phyloP scores from a whole-genome alignment of 2,329 filamentous ascomycete genomes.

The Chalara sp. region DNA sequence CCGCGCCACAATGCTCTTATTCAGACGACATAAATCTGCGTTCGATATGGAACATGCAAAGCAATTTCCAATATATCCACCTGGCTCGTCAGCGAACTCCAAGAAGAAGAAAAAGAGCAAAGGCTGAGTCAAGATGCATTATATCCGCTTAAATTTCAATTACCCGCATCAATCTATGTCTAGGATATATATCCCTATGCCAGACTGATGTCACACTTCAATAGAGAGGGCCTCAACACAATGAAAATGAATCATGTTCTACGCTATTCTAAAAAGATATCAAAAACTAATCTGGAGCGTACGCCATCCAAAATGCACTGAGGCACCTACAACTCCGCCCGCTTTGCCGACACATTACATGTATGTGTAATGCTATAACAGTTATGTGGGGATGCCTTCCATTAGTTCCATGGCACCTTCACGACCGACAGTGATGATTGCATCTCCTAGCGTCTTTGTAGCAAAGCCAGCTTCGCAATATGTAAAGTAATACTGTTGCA shows the following conservation, averaged over 20 bases:
- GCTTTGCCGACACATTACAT: no score
- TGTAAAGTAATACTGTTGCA: conserved; percentile 60
- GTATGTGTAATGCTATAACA: no score
- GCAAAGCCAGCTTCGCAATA: conserved; percentile 70
- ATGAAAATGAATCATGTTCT: no score
- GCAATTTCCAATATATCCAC: conserved; percentile 44
- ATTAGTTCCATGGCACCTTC: conserved; percentile 53
- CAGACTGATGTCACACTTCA: no score
- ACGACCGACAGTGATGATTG: conserved; percentile 60
- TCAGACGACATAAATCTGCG: conserved; percentile 71
- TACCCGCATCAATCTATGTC: no score
- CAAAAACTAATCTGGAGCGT: no score
- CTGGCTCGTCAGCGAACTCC: conserved; percentile 23
- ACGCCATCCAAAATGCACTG: no score
- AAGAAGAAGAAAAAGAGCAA: conserved; percentile 31
- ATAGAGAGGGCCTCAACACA: no score
- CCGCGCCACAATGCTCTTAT: conserved; percentile 82
- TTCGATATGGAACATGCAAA: conserved; percentile 79
- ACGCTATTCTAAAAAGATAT: no score
- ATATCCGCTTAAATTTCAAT: no score
- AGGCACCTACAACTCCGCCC: no score
- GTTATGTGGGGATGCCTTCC: conserved; percentile 58
- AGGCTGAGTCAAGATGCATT: neutral
- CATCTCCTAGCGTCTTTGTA: conserved; percentile 66
- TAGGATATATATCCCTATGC: no score